These are phyloP conservation scores for Mrakiaceae sp. DNA, from an alignment of 1,284 basidiomycete species.

Conservation along the genomic window DNA sequence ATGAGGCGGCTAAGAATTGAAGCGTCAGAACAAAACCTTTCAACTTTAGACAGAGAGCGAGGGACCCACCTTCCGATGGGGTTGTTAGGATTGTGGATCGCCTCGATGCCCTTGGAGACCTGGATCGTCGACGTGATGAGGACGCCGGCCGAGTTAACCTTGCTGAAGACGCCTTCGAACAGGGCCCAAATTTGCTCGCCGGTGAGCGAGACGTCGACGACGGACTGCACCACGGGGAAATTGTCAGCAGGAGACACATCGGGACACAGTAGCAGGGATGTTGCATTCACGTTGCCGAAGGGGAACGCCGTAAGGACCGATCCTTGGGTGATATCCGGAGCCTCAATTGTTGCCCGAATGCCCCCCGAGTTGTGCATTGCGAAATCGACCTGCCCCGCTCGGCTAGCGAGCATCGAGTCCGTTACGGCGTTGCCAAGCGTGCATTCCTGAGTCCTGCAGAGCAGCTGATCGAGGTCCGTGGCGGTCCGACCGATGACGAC, in stretches of 20 bases:
- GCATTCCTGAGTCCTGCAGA: slow-evolving; percentile 37
- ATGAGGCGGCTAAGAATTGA: slow-evolving; percentile 25
- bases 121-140: slow-evolving; percentile 34
- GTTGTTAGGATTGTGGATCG: slow-evolving; percentile 34
- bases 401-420: slow-evolving; percentile 35
- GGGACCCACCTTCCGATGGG: slow-evolving; percentile 19
- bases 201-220: slow-evolving; percentile 29
- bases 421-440: slow-evolving; percentile 37
- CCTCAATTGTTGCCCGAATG: slow-evolving; percentile 36
- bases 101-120: slow-evolving; percentile 32
- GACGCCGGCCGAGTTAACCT: slow-evolving; percentile 11
- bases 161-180: slow-evolving; percentile 25
- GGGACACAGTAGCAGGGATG: neutral
- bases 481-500: slow-evolving; percentile 33
- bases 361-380: slow-evolving; percentile 28
- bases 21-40: too few relatives aligned
- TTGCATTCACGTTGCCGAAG: slow-evolving; percentile 29
- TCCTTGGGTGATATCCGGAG: slow-evolving; percentile 34
- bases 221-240: slow-evolving; percentile 16
- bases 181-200: slow-evolving; percentile 25
- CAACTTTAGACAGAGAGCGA: too few relatives aligned
- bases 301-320: slow-evolving; percentile 31
- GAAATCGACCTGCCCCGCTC: slow-evolving; percentile 21
- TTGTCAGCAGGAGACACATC: neutral
- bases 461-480: slow-evolving; percentile 30